Evolutionary conservation across 805 yeast species (phyloP), one percentile per base, ranked within the genome.

Genomic region (Candida silvatica): DNA sequence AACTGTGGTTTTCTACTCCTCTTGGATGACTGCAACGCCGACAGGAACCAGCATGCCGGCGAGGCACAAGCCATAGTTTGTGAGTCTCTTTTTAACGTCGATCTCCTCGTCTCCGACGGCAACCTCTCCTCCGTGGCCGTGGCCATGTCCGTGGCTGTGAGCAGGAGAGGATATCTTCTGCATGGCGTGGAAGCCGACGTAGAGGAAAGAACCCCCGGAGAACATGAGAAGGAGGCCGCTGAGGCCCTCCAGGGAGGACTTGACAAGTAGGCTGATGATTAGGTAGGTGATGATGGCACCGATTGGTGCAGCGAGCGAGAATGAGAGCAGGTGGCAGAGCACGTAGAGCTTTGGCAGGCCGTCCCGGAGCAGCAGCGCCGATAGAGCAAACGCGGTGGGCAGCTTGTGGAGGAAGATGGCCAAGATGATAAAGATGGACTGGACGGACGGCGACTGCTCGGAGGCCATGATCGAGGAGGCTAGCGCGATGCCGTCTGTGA

Each of bases 191-290:
- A 74, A 62, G 8, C 85, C 82, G 24, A 82, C 84, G 46, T 69
- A 82, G 18, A 80, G 50, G 47, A 82, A 81, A 1, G 86, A 76
- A 6, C 92, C 92, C 6, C 81, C 84, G 38, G 80, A 70, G 46
- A 79, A 72, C 3, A 79, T 55, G 31, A 80, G 54, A 32, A 82
- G 52, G n/a, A 67, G 49, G 0, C 81, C 83, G 27, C 59, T 54
- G 2, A 61, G 23, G 27, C 44, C 33, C n/a, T 69, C 54, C 14
- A 62, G 34, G 12, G 59, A 36, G 20, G 42, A 36, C 2, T 35
- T 17, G 9, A 40, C 27, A 15, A 48, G 31, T 2, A 44, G 15
- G 12, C 32, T 25, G 0, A 41, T 29, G 5, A 54, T 22, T 2
- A 47, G 15, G 46, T 67, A 77, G 0, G 83, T 68, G 5, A 66